phyloP scores from a whole-genome alignment of 1,284 basidiomycete genomes.

The Cystobasidium pallidum region DNA sequence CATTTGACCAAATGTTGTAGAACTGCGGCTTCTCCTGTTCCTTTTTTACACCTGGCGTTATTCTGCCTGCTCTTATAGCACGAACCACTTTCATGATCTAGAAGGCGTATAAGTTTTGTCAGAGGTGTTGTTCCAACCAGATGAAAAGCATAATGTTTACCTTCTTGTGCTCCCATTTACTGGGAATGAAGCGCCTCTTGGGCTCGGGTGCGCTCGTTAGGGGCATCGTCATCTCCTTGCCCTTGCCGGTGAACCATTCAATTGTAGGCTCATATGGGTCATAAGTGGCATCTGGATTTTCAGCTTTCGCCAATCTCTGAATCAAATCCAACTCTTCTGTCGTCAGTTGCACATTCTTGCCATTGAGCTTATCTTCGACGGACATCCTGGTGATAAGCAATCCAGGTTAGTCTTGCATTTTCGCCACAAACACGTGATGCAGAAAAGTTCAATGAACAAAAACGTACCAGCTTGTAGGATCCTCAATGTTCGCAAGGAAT shows the following conservation, averaged over 20 bases:
- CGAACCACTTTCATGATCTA: slow-evolving; percentile 99
- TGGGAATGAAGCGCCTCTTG: slow-evolving; percentile 93
- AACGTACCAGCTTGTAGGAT: slow-evolving; percentile 81
- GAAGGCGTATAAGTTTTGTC: background rate
- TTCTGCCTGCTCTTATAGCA: slow-evolving; percentile 93
- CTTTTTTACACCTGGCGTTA: slow-evolving; percentile 79
- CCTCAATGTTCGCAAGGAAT: slow-evolving; percentile 91
- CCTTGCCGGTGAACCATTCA: slow-evolving; percentile 97
- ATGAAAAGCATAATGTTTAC: slow-evolving; percentile 58
- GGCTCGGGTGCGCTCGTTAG: slow-evolving; percentile 89
- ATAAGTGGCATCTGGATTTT: slow-evolving; percentile 87
- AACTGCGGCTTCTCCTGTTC: slow-evolving; percentile 73
- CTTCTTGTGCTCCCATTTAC: slow-evolving; percentile 99
- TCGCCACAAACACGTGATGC: slow-evolving; percentile 17
- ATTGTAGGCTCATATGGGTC: slow-evolving; percentile 90
- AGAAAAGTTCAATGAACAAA: slow-evolving; percentile 49
- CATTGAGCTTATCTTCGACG: slow-evolving; percentile 86
- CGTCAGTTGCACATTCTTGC: slow-evolving; percentile 83
- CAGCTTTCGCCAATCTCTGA: slow-evolving; percentile 80
- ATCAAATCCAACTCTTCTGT: slow-evolving; percentile 95
- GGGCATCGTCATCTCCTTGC: slow-evolving; percentile 91
- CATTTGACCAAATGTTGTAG: slow-evolving; percentile 84
- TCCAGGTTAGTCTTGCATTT: slow-evolving; percentile 16
- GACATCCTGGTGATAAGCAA: slow-evolving; percentile 69
- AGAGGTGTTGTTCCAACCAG: background rate